Evolutionary conservation across 495 filamentous ascomycete species (phyloP).

Genomic region (Xylaria flabelliformis): DNA sequence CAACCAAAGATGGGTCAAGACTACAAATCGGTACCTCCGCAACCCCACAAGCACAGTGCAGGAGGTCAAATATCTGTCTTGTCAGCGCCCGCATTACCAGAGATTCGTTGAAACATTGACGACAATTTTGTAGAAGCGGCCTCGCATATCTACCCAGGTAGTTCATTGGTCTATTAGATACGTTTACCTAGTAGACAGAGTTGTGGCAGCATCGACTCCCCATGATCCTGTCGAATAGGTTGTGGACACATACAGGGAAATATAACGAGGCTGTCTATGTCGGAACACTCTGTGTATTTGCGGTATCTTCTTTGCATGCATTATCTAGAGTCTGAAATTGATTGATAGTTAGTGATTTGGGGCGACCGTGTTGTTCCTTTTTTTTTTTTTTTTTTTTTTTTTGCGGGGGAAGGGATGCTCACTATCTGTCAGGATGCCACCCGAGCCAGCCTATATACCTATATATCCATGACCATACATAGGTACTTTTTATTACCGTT

Average conservation of each 20-base stretch:
- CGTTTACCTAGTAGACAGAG: not conserved
- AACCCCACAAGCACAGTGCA: conserved; percentile 6
- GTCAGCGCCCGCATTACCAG: not conserved
- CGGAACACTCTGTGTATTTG: not conserved
- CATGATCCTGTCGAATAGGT: not conserved
- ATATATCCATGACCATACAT: no score
- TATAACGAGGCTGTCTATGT: not conserved
- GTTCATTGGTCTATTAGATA: not conserved
- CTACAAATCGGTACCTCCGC: conserved; percentile 12
- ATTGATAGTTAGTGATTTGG: not conserved
- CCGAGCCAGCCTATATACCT: no score
- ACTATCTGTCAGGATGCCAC: no score
- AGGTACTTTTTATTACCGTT: no score
- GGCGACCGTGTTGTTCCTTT: not conserved
- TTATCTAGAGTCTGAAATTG: not conserved
- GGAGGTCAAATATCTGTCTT: not conserved
- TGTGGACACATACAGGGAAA: not conserved
- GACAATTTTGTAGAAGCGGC: not conserved
- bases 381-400: not conserved
- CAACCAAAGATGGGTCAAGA: conserved; percentile 1
- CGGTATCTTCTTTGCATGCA: not conserved
- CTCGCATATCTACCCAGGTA: no score
- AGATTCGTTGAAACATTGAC: not conserved
- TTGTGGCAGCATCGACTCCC: not conserved
- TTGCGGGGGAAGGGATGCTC: no score